phyloP scores from a whole-genome alignment of 169 alveolate genomes.

The Hepatocystis sp. region DNA sequence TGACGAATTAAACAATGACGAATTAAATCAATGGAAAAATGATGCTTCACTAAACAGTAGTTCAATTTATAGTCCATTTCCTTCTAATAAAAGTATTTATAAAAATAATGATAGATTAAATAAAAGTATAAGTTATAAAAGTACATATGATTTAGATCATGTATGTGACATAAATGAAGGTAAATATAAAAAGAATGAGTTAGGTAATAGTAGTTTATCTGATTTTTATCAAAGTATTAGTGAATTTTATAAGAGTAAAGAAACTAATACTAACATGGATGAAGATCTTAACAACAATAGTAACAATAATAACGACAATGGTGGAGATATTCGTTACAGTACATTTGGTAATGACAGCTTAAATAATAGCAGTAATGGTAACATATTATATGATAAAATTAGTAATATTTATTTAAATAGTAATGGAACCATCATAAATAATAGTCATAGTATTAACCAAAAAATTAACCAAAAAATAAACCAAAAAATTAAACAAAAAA shows the following conservation, averaged over 20 bases:
- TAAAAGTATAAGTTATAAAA: slow-evolving; percentile 5
- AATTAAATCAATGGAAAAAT: slow-evolving; percentile 3
- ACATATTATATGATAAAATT: neutral
- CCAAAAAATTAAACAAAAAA: no score
- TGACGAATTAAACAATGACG: neutral
- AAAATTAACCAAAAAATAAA: slow-evolving; percentile 29
- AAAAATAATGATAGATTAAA: slow-evolving; percentile 6
- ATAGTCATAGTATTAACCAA: slow-evolving; percentile 13
- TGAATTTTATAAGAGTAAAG: slow-evolving; percentile 55
- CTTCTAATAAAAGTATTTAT: slow-evolving; percentile 3
- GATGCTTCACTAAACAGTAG: neutral
- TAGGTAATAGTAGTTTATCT: slow-evolving; percentile 46
- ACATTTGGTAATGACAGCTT: neutral
- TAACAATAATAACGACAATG: neutral
- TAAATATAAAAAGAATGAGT: slow-evolving; percentile 45
- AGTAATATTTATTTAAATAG: slow-evolving; percentile 22
- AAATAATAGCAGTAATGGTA: neutral
- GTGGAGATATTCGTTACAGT: neutral
- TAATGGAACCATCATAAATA: slow-evolving; percentile 38
- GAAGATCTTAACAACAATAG: slow-evolving; percentile 7
- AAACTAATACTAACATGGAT: slow-evolving; percentile 11
- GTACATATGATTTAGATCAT: slow-evolving; percentile 5
- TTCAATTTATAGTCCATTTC: slow-evolving; percentile 1
- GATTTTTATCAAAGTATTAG: slow-evolving; percentile 72
- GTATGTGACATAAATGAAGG: slow-evolving; percentile 37